phyloP scores from a whole-genome alignment of 805 yeast species.

The Candida fluviatilis region DNA sequence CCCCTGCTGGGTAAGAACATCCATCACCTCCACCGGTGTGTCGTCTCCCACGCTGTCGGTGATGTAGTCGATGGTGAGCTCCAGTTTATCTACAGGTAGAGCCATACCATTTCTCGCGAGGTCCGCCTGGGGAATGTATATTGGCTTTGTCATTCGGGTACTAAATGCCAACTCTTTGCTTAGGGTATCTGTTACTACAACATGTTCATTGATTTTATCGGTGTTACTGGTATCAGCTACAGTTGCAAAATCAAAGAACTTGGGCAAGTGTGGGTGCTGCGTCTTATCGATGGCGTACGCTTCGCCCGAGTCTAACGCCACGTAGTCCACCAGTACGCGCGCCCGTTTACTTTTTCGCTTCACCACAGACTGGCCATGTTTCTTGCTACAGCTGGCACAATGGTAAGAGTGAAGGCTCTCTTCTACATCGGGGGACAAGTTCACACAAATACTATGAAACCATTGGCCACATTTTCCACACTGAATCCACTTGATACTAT shows the following conservation, averaged over 20 bases:
- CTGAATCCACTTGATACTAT: conserved; percentile 44
- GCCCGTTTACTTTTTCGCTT: conserved; percentile 55
- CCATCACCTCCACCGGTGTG: conserved; percentile 76
- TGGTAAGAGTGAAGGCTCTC: conserved; percentile 46
- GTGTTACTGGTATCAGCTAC: conserved; percentile 14
- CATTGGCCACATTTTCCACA: conserved; percentile 54
- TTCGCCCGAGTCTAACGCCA: conserved; percentile 75
- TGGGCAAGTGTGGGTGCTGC: conserved; percentile 49
- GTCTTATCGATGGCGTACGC: conserved; percentile 42
- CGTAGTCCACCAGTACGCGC: conserved; percentile 61
- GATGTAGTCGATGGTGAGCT: conserved; percentile 52
- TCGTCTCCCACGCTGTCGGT: conserved; percentile 60
- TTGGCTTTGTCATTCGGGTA: conserved; percentile 40
- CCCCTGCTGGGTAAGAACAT: conserved; percentile 75
- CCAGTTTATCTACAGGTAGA: conserved; percentile 42
- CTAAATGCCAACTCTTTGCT: conserved; percentile 30
- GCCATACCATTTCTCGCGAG: conserved; percentile 39
- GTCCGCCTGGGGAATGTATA: conserved; percentile 34
- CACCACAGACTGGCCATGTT: conserved; percentile 46
- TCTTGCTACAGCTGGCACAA: conserved; percentile 45
- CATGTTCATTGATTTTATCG: conserved; percentile 10
- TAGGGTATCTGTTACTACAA: conserved; percentile 28
- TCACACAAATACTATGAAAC: conserved; percentile 52
- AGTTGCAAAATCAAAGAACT: conserved; percentile 24
- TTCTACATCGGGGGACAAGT: conserved; percentile 26